Conservation (phyloP, 2,329 filamentous ascomycete species). For the Monilinia vaccinii-corymbosi region DNA sequence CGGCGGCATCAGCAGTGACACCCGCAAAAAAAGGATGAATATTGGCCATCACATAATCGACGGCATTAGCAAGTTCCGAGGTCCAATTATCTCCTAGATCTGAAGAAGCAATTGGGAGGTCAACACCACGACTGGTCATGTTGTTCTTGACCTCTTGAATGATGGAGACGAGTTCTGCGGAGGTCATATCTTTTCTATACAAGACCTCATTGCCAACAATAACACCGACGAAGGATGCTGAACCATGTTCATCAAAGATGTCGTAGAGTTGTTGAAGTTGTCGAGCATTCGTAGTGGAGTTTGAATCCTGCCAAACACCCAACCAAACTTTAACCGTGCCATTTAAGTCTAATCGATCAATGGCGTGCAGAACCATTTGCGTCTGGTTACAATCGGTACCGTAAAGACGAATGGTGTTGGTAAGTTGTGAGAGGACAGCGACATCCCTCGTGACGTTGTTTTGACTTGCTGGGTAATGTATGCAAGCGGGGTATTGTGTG, state of each 20-base stretch:
- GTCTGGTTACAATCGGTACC: conserved; percentile 98
- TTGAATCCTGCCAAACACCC: conserved; percentile 84
- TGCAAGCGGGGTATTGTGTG: conserved; percentile 79
- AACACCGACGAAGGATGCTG: conserved; percentile 65
- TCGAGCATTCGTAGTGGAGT: conserved; percentile 72
- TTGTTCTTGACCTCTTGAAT: conserved; percentile 64
- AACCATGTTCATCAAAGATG: conserved; percentile 62
- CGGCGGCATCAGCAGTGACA: conserved; percentile 55
- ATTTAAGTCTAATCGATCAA: conserved; percentile 63
- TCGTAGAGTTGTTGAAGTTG: conserved; percentile 79
- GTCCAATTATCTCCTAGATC: conserved; percentile 89
- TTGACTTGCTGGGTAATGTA: conserved; percentile 69
- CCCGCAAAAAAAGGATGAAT: conserved; percentile 95
- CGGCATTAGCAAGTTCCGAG: conserved; percentile 52
- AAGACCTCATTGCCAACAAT: conserved; percentile 77
- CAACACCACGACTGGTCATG: conserved; percentile 55
- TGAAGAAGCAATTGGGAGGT: conserved; percentile 71
- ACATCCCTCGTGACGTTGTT: conserved; percentile 92
- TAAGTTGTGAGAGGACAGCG: conserved; percentile 82
- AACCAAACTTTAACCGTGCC: conserved; percentile 80
- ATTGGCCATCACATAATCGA: conserved; percentile 91
- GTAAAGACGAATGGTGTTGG: conserved; percentile 79
- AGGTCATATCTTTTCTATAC: conserved; percentile 66
- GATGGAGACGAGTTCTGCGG: conserved; percentile 51
- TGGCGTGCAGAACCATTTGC: conserved; percentile 79